Conservation (phyloP, 495 filamentous ascomycete genomes). For the Articulospora tetracladia region DNA sequence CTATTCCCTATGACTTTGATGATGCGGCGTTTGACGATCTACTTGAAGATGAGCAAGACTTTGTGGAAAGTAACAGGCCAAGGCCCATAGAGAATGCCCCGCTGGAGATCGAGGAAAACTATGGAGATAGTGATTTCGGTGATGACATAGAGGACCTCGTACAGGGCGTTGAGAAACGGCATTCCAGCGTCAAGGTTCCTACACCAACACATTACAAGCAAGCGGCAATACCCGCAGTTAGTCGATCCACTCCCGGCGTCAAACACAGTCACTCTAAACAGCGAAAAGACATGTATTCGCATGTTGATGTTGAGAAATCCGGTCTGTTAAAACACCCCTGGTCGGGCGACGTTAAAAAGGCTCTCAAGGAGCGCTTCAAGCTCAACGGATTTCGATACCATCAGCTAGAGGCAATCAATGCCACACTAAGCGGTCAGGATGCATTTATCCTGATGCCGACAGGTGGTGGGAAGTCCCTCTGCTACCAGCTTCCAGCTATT, state of each 20-base stretch:
- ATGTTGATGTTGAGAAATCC: constrained; percentile 22
- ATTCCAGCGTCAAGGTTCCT: constrained; percentile 15
- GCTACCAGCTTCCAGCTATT: constrained; percentile 91
- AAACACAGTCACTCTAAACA: constrained; percentile 30
- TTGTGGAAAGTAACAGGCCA: not conserved
- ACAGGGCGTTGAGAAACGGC: constrained; percentile 49
- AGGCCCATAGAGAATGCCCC: not conserved
- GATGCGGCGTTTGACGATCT: constrained; percentile 14
- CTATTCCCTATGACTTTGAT: constrained; percentile 13
- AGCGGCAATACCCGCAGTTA: not conserved
- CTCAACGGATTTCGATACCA: constrained; percentile 84
- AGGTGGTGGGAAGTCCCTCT: constrained; percentile 93
- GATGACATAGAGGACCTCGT: constrained; percentile 65
- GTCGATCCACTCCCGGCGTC: not conserved
- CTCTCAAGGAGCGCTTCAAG: constrained; percentile 74
- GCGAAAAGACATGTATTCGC: constrained; percentile 35
- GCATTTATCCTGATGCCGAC: constrained; percentile 97
- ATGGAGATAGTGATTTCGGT: constrained; percentile 62
- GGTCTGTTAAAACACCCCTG: constrained; percentile 55
- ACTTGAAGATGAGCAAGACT: constrained; percentile 15
- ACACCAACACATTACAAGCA: not conserved
- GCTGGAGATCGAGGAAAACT: constrained; percentile 44
- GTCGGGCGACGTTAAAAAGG: constrained; percentile 80
- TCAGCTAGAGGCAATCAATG: constrained; percentile 93
- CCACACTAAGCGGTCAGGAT: constrained; percentile 81